These are phyloP conservation scores for Neonectria hederae DNA, from an alignment of 2,329 filamentous ascomycete species.

Conservation along the genomic window DNA sequence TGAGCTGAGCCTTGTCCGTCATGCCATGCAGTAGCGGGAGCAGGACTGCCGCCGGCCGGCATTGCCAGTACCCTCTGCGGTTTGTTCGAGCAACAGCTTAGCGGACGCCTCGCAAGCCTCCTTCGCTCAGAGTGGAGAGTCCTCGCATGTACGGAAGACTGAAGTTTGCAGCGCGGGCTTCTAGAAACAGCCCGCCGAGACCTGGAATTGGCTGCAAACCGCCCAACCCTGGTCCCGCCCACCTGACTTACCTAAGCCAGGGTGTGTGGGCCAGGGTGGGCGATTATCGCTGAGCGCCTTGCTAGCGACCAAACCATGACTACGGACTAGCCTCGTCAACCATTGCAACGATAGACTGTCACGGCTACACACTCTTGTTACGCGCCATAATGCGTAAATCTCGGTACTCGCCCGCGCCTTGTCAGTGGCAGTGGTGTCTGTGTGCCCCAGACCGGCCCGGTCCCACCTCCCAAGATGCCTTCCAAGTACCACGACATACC, in stretches of 20 bases:
- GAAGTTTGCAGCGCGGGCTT: constrained; percentile 13
- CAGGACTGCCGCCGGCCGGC: constrained; percentile 15
- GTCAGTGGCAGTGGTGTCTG: constrained; percentile 15
- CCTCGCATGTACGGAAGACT: constrained; percentile 15
- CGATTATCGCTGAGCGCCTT: constrained; percentile 1
- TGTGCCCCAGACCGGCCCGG: constrained; percentile 36
- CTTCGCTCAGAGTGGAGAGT: constrained; percentile 1
- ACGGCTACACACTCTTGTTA: neutral
- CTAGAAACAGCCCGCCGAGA: constrained; percentile 13
- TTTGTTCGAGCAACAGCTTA: neutral
- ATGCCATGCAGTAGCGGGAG: constrained; percentile 9
- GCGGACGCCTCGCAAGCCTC: neutral
- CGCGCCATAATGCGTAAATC: constrained; percentile 18
- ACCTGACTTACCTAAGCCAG: constrained; percentile 9
- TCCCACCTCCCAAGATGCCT: constrained; percentile 17
- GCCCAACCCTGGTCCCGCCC: neutral
- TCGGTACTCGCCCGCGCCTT: constrained; percentile 13
- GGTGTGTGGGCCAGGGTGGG: constrained; percentile 3
- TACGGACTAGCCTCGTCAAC: constrained; percentile 10
- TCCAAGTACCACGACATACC: constrained; percentile 13
- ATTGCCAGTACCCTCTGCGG: neutral
- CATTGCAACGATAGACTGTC: constrained; percentile 9
- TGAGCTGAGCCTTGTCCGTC: neutral
- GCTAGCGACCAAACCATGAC: neutral
- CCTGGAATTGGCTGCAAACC: neutral